Evolutionary conservation across 768 basidiomycete genomes (phyloP).

Genomic region (Fomitopsis pulvina): DNA sequence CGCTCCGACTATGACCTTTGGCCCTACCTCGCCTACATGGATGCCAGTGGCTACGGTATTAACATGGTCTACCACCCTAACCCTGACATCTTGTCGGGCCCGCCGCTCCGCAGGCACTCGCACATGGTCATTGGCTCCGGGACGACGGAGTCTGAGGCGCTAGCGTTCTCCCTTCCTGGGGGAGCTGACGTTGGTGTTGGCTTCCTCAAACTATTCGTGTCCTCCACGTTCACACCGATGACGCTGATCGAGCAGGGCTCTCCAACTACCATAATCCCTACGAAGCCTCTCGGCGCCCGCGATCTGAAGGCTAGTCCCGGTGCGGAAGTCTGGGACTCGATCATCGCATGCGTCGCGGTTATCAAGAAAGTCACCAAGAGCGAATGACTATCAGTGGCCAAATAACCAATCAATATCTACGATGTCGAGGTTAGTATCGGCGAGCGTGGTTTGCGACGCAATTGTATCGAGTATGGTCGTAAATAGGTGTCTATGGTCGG

Average conservation of each 20-base stretch:
- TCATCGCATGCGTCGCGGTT: slow-evolving; percentile 24
- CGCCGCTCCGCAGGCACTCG: slow-evolving; percentile 40
- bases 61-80: slow-evolving; percentile 50
- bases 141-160: slow-evolving; percentile 37
- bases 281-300: neutral
- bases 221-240: slow-evolving; percentile 43
- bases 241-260: slow-evolving; percentile 41
- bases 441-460: neutral
- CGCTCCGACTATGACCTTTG: slow-evolving; percentile 46
- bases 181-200: slow-evolving; percentile 35
- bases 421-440: neutral
- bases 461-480: too few relatives aligned
- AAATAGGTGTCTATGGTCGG: too few relatives aligned
- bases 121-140: slow-evolving; percentile 37
- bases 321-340: slow-evolving; percentile 25
- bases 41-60: slow-evolving; percentile 47
- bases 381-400: neutral
- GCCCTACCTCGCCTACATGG: slow-evolving; percentile 60
- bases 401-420: neutral
- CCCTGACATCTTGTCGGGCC: slow-evolving; percentile 20
- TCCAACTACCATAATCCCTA: slow-evolving; percentile 2
- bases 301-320: neutral
- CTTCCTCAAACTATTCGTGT: slow-evolving; percentile 54
- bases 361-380: slow-evolving; percentile 10
- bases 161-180: slow-evolving; percentile 36